Evolutionary conservation across 306 rosid genomes (phyloP).

Genomic region (Glycyrrhiza uralensis): DNA sequence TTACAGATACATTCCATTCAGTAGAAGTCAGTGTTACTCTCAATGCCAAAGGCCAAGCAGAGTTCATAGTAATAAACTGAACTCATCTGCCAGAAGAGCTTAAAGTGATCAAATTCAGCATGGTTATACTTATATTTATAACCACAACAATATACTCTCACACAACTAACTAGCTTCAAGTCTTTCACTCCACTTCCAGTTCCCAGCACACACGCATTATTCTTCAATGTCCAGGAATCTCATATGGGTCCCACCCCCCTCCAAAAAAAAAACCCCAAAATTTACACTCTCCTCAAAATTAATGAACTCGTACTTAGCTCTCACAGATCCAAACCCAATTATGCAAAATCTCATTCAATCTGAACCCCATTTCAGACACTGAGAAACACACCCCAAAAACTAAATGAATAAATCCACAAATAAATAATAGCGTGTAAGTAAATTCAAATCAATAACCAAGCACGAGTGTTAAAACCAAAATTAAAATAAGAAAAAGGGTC

Average conservation of each 20-base stretch:
- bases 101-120: neutral
- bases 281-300: neutral
- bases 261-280: conserved; percentile 7
- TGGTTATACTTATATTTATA: too few species aligned
- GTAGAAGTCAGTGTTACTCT: neutral
- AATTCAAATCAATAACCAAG: neutral
- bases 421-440: neutral
- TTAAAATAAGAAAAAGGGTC: neutral
- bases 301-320: conserved; percentile 9
- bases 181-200: conserved; percentile 22
- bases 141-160: neutral
- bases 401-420: neutral
- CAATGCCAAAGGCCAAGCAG: neutral
- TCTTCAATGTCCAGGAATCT: conserved; percentile 14
- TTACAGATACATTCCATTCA: neutral
- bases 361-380: conserved; percentile 11
- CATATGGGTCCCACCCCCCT: conserved; percentile 19
- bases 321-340: conserved; percentile 24
- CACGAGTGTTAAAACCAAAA: neutral
- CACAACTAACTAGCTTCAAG: neutral
- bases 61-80: neutral
- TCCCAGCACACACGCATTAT: conserved; percentile 19
- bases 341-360: neutral
- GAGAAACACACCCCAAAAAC: neutral
- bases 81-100: neutral